Base-by-base conservation (phyloP, 2,329 filamentous ascomycete species). In the Paraphoma sp. region DNA sequence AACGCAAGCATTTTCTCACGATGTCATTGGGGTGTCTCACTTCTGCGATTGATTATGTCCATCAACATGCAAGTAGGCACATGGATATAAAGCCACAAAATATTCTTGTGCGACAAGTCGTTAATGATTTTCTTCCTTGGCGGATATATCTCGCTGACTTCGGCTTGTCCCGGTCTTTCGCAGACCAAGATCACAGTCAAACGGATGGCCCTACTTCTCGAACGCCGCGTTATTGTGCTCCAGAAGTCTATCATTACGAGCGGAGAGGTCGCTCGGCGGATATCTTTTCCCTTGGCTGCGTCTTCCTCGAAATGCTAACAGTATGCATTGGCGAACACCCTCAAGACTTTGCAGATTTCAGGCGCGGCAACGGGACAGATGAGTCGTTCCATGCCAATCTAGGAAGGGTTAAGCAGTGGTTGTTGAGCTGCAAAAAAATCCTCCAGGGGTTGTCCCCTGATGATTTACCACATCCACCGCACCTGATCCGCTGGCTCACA, bases 111-210 rank as follows among this genome's bases (percentile, higher is more conserved):
- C 33, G 33, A 3, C 33, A 2, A 2, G 3, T 2, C 9, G 10
- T 4, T 2, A 6, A 36, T 14, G 33, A 11, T 67, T 61, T 28
- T 51, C 62, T 8, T 45, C 56, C 2, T 0, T 64, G 53, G 42
- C 54, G 56, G 0, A 41, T 68, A 1, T 68, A 67, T n/a, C 18
- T 68, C 1, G 58, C 64, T 3, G 67, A 71, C 17, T 70, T 70
- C 31, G 65, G 67, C 3, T 23, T 65, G 2, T 65, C 60, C 4
- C 53, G 57, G 10, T 63, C 61, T 6, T 70, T 68, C 16, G 14
- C 42, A 2, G 6, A 38, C 1, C 33, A 59, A 7, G 61, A 52
- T 7, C 56, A 64, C 10, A 65, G 57, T 16, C 62, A 67, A 17
- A 68, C 66, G 0, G 65, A 68, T 33, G 51, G 58, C 0, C 59